phyloP scores from a whole-genome alignment of 2,329 filamentous ascomycete genomes.

The Mariannaea sp. region DNA sequence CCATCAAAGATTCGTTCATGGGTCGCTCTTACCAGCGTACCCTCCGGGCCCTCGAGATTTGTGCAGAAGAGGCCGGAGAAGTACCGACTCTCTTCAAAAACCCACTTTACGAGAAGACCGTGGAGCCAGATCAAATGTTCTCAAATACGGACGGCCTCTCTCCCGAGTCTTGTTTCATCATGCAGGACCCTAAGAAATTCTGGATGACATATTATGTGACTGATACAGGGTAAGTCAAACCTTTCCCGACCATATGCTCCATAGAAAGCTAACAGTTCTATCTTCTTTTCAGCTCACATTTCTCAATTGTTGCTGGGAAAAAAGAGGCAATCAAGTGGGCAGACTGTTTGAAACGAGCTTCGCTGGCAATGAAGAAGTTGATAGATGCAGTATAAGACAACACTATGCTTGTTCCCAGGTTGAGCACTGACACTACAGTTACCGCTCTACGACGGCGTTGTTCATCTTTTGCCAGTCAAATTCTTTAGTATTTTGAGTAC shows the following conservation, averaged over 20 bases:
- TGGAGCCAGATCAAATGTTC: slow-evolving; percentile 23
- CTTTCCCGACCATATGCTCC: background rate
- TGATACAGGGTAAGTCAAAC: slow-evolving; percentile 13
- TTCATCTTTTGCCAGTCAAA: background rate
- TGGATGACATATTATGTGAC: slow-evolving; percentile 26
- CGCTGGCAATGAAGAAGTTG: slow-evolving; percentile 19
- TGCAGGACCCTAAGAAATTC: slow-evolving; percentile 21
- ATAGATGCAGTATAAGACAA: slow-evolving; percentile 17
- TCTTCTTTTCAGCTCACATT: slow-evolving; percentile 13
- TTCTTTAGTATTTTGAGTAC: background rate
- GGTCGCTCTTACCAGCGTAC: slow-evolving; percentile 22
- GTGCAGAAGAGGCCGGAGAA: slow-evolving; percentile 9
- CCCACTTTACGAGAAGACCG: slow-evolving; percentile 16
- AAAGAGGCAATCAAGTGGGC: slow-evolving; percentile 16
- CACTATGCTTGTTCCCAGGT: background rate
- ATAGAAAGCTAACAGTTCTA: background rate
- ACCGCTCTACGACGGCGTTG: background rate
- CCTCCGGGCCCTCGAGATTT: slow-evolving; percentile 18
- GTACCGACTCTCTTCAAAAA: slow-evolving; percentile 19
- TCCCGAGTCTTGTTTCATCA: slow-evolving; percentile 25
- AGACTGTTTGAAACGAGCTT: slow-evolving; percentile 19
- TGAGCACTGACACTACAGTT: background rate
- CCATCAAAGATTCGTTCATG: slow-evolving; percentile 20
- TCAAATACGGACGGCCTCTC: slow-evolving; percentile 22
- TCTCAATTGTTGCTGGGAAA: slow-evolving; percentile 17